Base-by-base conservation (phyloP, 1,284 basidiomycete species). In the Hymenochaete sp. region DNA sequence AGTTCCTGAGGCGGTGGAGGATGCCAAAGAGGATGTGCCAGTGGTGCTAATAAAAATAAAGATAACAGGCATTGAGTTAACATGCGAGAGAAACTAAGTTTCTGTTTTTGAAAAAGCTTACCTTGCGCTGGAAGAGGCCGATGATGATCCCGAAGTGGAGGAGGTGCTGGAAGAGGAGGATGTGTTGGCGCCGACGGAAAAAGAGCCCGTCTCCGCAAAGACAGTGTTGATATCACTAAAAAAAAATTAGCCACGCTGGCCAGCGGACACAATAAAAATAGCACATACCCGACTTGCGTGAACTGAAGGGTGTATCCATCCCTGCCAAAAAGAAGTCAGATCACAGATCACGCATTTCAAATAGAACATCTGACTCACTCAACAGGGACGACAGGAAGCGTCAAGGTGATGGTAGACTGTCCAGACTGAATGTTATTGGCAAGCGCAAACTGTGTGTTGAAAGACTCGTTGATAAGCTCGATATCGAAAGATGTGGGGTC, bases 401-500 rank as follows among this genome's bases (percentile, higher is more conserved):
- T 42, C 19, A 84, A 33, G 0, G 61, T 65, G 3, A 74, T 0
- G 3, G 56, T 38, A 4, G 67, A 63, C 0, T 48, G 11, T 1
- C 61, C 40, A 1, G 73, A 66, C 18, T 63, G 54, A 1, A 85
- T 62, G 51, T 76, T 80, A 66, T 75, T 81, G 9, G 67, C 73
- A 45, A 85, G 67, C 32, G 73, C 79, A 41, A 73, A 73, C 0
- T 66, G 49, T 49, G 73, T 62, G 59, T 79, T 62, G 69, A 83
- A 81, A 0, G 35, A n/a, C 0, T 53, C 13, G 59, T 80, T 78
- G 40, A 53, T 43, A 39, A 83, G 59, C 53, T 68, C 64, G 11
- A 74, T 24, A 13, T 62, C 55, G 54, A 70, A 68, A 5, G 42
- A 45, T 2, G 47, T 48, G 47, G 73, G 64, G 55, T 83, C 80